A percentile compares a stretch with the other conserved stretches of the same genome.
These are phyloP conservation scores for Dactylellina drechsleri DNA, from an alignment of 2,329 filamentous ascomycete species.

Conservation along the genomic window DNA sequence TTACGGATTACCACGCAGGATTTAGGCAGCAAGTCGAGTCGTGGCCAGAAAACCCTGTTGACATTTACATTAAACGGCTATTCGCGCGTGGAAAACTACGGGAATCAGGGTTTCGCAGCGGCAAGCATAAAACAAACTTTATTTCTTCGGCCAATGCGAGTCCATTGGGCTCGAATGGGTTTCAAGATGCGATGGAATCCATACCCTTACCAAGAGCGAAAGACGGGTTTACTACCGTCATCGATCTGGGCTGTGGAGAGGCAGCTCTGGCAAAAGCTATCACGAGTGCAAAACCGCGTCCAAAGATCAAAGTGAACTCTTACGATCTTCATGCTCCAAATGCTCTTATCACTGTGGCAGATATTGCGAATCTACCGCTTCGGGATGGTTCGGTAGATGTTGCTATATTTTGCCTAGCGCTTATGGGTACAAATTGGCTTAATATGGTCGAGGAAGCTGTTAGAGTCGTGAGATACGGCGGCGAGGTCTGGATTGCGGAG, in stretches of 20 bases:
- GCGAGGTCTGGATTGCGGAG: conserved; percentile 96
- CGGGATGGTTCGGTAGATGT: conserved; percentile 80
- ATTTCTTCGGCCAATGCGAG: conserved; percentile 61
- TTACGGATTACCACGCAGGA: conserved; percentile 93
- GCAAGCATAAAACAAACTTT: conserved; percentile 57
- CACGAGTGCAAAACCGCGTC: conserved; percentile 64
- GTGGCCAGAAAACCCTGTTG: conserved; percentile 96
- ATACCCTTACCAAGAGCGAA: conserved; percentile 55
- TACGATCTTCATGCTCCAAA: conserved; percentile 86
- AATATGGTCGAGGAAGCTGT: conserved; percentile 96
- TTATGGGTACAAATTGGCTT: conserved; percentile 99
- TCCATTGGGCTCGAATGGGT: conserved; percentile 57
- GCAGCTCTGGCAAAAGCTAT: conserved; percentile 77
- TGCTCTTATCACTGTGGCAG: conserved; percentile 80
- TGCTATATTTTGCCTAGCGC: conserved; percentile 91
- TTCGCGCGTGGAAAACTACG: conserved; percentile 71
- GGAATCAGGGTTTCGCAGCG: conserved; percentile 60
- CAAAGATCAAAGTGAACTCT: conserved; percentile 75
- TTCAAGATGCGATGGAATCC: conserved; percentile 44
- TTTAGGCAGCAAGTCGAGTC: conserved; percentile 95
- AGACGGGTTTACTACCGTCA: conserved; percentile 76
- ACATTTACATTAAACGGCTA: conserved; percentile 81
- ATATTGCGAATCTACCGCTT: conserved; percentile 85
- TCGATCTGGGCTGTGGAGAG: conserved; percentile 93
- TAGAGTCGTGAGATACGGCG: conserved; percentile 88